These are phyloP conservation scores for Penicillium sp. DNA, from an alignment of 2,329 filamentous ascomycete genomes.

Conservation along the genomic window DNA sequence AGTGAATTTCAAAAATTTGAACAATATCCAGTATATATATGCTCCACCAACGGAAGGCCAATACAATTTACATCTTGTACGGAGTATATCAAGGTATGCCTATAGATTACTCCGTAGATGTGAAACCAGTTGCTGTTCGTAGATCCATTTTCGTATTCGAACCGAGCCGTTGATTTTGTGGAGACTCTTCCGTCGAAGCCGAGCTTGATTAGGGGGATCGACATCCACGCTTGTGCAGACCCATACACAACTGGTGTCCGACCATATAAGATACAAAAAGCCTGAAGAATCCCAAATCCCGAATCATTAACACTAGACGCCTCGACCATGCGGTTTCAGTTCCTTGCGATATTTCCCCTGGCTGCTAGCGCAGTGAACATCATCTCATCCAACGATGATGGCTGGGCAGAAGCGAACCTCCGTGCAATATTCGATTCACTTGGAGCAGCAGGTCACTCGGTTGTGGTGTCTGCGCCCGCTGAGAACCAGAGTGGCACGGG, in stretches of 20 bases:
- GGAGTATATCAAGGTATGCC: too few relatives aligned
- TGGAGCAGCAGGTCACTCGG: slow-evolving; percentile 56
- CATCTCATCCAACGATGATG: slow-evolving; percentile 69
- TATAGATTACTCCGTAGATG: too few relatives aligned
- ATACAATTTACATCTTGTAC: too few relatives aligned
- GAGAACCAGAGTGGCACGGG: slow-evolving; percentile 64
- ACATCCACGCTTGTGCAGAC: background rate
- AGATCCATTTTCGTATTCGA: background rate
- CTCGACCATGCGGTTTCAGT: slow-evolving; percentile 24
- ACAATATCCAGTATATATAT: too few relatives aligned
- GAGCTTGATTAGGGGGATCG: background rate
- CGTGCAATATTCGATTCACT: slow-evolving; percentile 60
- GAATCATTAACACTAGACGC: background rate
- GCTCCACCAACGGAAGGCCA: too few relatives aligned
- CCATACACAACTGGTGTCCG: background rate
- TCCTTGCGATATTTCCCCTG: slow-evolving; percentile 13
- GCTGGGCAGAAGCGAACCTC: slow-evolving; percentile 69
- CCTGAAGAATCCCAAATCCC: too few relatives aligned
- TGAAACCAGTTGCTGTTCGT: background rate
- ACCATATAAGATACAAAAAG: background rate
- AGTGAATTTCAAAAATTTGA: too few relatives aligned
- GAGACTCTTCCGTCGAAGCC: background rate
- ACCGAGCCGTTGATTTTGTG: background rate
- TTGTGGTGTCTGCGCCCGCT: slow-evolving; percentile 65
- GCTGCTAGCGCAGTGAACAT: slow-evolving; percentile 49